These are phyloP conservation scores for Daldinia concentrica DNA, from an alignment of 495 filamentous ascomycete genomes.

Conservation along the genomic window DNA sequence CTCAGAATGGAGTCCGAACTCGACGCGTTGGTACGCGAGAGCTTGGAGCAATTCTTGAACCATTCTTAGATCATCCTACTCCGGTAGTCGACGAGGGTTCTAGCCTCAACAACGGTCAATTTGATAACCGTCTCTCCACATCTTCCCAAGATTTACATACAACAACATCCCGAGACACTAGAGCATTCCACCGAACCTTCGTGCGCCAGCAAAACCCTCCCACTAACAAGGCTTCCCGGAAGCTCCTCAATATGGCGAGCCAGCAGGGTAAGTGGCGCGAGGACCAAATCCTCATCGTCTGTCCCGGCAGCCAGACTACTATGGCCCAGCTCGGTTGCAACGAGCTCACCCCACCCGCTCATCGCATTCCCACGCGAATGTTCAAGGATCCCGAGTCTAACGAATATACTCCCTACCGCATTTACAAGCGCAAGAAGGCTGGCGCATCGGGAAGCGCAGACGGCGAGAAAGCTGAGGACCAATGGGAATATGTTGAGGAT, in stretches of 20 bases:
- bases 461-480: slow-evolving; percentile 46
- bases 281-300: slow-evolving; percentile 75
- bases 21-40: slow-evolving; percentile 4
- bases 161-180: slow-evolving; percentile 13
- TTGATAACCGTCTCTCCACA: neutral
- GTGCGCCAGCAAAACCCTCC: neutral
- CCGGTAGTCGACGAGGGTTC: neutral
- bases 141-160: neutral
- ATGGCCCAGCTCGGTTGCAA: slow-evolving; percentile 92
- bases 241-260: slow-evolving; percentile 51
- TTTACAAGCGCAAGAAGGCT: slow-evolving; percentile 73
- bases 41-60: slow-evolving; percentile 10
- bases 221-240: neutral
- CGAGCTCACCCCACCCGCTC: slow-evolving; percentile 86
- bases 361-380: slow-evolving; percentile 90
- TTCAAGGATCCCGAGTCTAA: slow-evolving; percentile 82
- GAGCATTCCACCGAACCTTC: slow-evolving; percentile 22
- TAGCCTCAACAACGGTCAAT: neutral
- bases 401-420: slow-evolving; percentile 84
- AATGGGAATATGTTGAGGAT: slow-evolving; percentile 82
- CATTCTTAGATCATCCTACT: neutral
- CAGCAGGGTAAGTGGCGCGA: slow-evolving; percentile 63
- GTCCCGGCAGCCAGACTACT: slow-evolving; percentile 91
- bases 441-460: slow-evolving; percentile 48
- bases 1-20: neutral